phyloP scores from a whole-genome alignment of 257 asterid genomes.

The Rauvolfia tetraphylla region DNA sequence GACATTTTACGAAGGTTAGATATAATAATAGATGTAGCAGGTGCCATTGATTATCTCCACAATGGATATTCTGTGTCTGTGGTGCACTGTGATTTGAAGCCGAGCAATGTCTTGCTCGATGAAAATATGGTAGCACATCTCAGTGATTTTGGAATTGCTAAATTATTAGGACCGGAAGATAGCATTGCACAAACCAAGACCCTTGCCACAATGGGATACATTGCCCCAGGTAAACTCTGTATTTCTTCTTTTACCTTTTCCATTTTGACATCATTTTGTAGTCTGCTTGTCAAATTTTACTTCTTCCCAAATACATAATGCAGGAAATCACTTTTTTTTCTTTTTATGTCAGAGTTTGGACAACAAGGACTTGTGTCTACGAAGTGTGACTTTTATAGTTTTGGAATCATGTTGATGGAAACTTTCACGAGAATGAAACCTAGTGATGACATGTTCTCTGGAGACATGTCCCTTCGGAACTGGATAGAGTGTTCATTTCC shows the following conservation, averaged over 20 bases:
- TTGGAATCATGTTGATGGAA: too few relatives aligned
- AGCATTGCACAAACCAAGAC: conserved; percentile 23
- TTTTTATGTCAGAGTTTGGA: conserved; percentile 1
- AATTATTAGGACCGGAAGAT: neutral
- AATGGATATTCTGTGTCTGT: too few relatives aligned
- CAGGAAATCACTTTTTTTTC: neutral
- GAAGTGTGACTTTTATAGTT: conserved; percentile 9
- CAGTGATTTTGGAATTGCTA: neutral
- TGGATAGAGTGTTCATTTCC: neutral
- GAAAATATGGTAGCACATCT: conserved; percentile 1
- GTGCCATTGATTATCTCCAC: too few relatives aligned
- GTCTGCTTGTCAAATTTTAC: neutral
- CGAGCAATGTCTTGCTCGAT: conserved; percentile 2
- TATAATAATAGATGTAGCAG: too few relatives aligned
- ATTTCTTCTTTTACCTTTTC: neutral
- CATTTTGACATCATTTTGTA: neutral
- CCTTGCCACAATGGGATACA: conserved; percentile 26
- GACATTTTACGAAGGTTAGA: too few relatives aligned
- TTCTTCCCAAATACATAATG: neutral
- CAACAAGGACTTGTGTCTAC: conserved; percentile 4
- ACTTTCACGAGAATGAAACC: conserved; percentile 2
- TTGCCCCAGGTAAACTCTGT: conserved; percentile 26
- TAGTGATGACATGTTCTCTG: conserved; percentile 4
- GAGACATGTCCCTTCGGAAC: conserved; percentile 6
- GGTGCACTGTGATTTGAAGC: too few relatives aligned